A percentile compares a stretch with the other conserved stretches of the same genome.
Evolutionary conservation across 2,329 filamentous ascomycete species (phyloP).

Genomic region (Cytospora leucostoma): DNA sequence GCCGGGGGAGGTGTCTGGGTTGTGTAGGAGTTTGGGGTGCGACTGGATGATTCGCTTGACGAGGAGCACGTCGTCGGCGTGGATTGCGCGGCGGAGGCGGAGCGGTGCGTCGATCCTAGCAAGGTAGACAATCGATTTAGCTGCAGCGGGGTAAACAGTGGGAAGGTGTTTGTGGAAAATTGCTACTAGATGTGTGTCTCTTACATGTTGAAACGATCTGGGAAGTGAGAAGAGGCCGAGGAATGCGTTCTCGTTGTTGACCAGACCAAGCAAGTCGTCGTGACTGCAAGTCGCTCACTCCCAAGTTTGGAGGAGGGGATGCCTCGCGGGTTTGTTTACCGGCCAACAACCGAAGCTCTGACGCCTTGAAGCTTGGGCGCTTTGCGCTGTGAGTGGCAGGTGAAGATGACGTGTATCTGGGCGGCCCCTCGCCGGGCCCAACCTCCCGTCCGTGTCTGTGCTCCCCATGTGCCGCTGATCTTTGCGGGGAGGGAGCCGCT

Average conservation of each 20-base stretch:
- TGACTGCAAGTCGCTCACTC: background rate
- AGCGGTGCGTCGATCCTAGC: conserved; percentile 73
- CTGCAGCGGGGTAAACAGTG: background rate
- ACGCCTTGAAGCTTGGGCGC: background rate
- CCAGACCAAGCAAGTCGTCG: background rate
- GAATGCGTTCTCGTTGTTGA: background rate
- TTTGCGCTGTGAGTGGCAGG: background rate
- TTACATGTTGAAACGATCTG: background rate
- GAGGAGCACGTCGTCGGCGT: conserved; percentile 70
- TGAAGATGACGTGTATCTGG: background rate
- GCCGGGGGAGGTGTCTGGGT: conserved; percentile 70
- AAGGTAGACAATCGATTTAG: background rate
- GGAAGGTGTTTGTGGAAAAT: background rate
- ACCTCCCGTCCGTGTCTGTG: background rate
- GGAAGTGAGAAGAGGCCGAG: background rate
- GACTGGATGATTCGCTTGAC: conserved; percentile 75
- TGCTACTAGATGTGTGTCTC: background rate
- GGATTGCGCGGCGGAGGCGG: conserved; percentile 80
- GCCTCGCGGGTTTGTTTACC: background rate
- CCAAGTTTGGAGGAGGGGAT: background rate
- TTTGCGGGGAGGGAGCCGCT: background rate
- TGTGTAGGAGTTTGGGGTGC: conserved; percentile 71
- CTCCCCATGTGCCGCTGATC: background rate
- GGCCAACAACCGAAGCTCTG: background rate
- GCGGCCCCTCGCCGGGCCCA: background rate